Conservation (phyloP, 371 early-diverging fungal genomes). For the Mucor velutinosus region DNA sequence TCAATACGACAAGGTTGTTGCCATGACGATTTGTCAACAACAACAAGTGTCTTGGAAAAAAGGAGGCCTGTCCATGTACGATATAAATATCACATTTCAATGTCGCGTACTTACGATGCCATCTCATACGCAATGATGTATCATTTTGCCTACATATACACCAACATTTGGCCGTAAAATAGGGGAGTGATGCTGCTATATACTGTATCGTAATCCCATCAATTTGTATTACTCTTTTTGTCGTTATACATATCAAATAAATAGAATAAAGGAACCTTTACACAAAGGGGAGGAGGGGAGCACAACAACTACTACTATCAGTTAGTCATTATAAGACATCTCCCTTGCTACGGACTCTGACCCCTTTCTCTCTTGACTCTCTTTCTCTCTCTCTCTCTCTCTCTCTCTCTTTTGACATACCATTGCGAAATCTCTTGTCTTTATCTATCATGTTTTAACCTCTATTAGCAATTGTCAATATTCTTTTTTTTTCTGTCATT, state of each 20-base stretch:
- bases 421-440: background rate
- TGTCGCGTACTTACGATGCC: background rate
- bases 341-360: background rate
- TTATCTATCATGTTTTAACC: background rate
- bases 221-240: slow-evolving; percentile 1
- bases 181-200: background rate
- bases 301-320: background rate
- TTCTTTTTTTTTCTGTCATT: background rate
- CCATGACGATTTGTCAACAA: background rate
- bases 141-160: background rate
- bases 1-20: background rate
- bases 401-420: background rate
- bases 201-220: background rate
- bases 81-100: slow-evolving; percentile 2
- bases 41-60: background rate
- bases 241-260: slow-evolving; percentile 1
- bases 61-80: background rate
- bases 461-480: background rate
- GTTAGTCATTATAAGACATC: background rate
- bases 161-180: background rate
- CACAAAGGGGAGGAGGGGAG: background rate
- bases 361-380: background rate
- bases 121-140: background rate
- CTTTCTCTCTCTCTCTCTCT: background rate
- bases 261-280: background rate